Evolutionary conservation across 805 yeast genomes (phyloP).

Genomic region (Yarrowia sp.): DNA sequence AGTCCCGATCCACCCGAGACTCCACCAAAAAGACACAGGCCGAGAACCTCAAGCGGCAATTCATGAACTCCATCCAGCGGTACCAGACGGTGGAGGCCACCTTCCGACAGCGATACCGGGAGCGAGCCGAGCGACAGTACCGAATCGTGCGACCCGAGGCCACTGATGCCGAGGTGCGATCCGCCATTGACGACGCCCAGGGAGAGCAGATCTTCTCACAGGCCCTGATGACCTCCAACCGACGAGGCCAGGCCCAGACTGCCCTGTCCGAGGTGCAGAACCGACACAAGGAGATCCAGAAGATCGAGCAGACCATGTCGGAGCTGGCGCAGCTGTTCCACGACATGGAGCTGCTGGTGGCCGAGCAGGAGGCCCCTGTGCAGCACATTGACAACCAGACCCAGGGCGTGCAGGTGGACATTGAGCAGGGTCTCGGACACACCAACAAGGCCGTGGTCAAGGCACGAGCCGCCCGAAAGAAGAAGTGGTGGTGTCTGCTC

Average conservation of each 20-base stretch:
- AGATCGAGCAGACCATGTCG: constrained; percentile 92
- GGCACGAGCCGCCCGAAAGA: constrained; percentile 87
- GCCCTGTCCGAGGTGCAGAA: constrained; percentile 94
- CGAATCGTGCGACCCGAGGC: constrained; percentile 57
- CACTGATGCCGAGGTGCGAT: constrained; percentile 75
- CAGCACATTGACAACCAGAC: constrained; percentile 80
- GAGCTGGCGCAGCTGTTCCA: constrained; percentile 92
- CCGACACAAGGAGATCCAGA: constrained; percentile 91
- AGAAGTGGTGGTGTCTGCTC: constrained; percentile 81
- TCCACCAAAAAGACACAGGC: constrained; percentile 85
- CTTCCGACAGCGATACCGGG: constrained; percentile 77
- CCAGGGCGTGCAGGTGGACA: constrained; percentile 78
- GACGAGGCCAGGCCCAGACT: constrained; percentile 75
- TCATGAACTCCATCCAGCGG: constrained; percentile 80
- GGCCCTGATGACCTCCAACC: constrained; percentile 50
- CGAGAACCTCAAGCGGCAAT: constrained; percentile 79
- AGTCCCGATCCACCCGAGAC: constrained; percentile 54
- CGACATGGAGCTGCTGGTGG: constrained; percentile 94
- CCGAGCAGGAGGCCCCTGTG: constrained; percentile 88
- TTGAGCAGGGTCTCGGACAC: constrained; percentile 93
- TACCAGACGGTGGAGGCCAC: constrained; percentile 83
- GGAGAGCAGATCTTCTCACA: constrained; percentile 93
- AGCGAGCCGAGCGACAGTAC: constrained; percentile 90
- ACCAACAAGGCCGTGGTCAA: constrained; percentile 83
- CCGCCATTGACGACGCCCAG: constrained; percentile 76